phyloP scores from a whole-genome alignment of 1,139 yeast genomes.

The Saccharomyces hybrid region DNA sequence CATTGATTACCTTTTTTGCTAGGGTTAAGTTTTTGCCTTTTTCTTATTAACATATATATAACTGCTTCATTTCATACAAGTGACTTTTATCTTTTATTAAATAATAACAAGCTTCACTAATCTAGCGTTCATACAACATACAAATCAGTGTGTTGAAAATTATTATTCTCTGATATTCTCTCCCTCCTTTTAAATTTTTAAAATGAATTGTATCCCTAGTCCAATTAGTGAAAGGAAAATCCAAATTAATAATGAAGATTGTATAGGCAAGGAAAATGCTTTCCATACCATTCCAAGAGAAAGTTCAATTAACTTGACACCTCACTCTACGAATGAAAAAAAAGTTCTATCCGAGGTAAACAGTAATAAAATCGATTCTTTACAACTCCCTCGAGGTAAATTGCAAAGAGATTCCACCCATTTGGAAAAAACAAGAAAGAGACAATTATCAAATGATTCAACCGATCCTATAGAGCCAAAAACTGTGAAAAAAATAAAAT shows the following conservation, averaged over 20 bases:
- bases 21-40: neutral
- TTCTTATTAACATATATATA: neutral
- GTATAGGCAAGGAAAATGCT: neutral
- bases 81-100: neutral
- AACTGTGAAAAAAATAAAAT: slow-evolving; percentile 17
- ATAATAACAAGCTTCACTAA: neutral
- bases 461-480: neutral
- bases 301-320: neutral
- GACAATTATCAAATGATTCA: neutral
- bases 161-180: neutral
- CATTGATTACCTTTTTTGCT: neutral
- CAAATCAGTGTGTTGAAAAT: neutral
- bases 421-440: neutral
- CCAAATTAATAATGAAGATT: neutral
- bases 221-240: neutral
- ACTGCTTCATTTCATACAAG: neutral
- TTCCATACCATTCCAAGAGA: neutral
- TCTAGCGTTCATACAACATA: neutral
- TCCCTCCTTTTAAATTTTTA: neutral
- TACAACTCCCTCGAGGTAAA: neutral
- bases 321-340: neutral
- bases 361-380: neutral
- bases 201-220: neutral
- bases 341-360: neutral
- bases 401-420: neutral